Evolutionary conservation across 768 basidiomycete genomes (phyloP).

Genomic region (Termitomyces sp.): DNA sequence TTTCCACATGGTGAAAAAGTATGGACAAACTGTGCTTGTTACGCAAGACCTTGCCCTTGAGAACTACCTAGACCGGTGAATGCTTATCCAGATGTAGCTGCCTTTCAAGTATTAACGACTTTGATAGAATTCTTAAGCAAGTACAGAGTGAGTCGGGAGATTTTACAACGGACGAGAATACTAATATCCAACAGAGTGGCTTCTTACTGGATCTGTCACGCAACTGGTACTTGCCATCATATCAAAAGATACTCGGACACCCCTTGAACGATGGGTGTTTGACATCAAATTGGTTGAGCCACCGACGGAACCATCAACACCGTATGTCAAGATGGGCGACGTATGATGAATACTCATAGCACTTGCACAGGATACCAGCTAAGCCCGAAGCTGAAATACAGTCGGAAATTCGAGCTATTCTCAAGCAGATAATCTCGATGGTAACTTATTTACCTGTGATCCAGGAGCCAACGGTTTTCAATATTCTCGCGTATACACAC

Average conservation of each 20-base stretch:
- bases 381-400: constrained; percentile 90
- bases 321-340: constrained; percentile 35
- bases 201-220: constrained; percentile 87
- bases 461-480: constrained; percentile 94
- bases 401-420: constrained; percentile 94
- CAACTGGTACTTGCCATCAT: constrained; percentile 95
- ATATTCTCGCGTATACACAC: constrained; percentile 93
- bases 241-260: constrained; percentile 86
- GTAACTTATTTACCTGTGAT: constrained; percentile 96
- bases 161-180: not conserved
- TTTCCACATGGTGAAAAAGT: constrained; percentile 99
- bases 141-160: constrained; percentile 69
- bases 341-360: constrained; percentile 1
- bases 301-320: constrained; percentile 42
- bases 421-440: constrained; percentile 97
- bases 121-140: constrained; percentile 77
- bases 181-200: constrained; percentile 66
- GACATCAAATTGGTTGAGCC: constrained; percentile 84
- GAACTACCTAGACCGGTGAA: constrained; percentile 83
- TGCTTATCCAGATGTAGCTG: not conserved
- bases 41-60: constrained; percentile 92
- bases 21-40: constrained; percentile 92
- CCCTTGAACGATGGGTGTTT: constrained; percentile 98
- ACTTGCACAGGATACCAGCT: constrained; percentile 38
- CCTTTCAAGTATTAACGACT: not conserved